Percentiles rank a stretch among this genome's conserved stretches.
These are phyloP conservation scores for Rhododendron molle DNA, from an alignment of 148 eudicot species.

Conservation along the genomic window DNA sequence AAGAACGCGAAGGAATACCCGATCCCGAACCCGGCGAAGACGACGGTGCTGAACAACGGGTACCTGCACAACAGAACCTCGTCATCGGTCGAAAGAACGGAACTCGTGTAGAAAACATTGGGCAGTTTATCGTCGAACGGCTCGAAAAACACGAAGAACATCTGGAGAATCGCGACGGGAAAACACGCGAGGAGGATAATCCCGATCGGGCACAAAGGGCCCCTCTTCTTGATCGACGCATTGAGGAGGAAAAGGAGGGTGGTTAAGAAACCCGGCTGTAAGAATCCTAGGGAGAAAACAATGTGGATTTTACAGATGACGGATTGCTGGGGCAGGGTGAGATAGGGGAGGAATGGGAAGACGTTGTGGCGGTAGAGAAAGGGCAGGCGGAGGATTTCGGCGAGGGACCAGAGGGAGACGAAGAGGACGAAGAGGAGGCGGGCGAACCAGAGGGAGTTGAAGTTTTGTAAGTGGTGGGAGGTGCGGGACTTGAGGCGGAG, in stretches of 20 bases:
- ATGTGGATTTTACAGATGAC: constrained; percentile 44
- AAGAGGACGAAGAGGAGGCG: constrained; percentile 48
- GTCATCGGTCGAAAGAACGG: constrained; percentile 9
- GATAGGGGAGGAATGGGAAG: constrained; percentile 22
- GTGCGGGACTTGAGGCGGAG: constrained; percentile 37
- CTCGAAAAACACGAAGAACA: constrained; percentile 13
- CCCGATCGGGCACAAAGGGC: constrained; percentile 28
- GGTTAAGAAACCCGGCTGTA: constrained; percentile 59
- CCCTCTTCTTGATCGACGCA: constrained; percentile 38
- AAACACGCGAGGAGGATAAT: constrained; percentile 29
- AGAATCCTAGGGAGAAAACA: constrained; percentile 59
- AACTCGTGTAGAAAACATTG: constrained; percentile 23
- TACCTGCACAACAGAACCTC: constrained; percentile 41
- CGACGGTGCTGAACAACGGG: constrained; percentile 36
- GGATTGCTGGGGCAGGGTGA: constrained; percentile 27
- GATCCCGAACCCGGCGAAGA: constrained; percentile 38
- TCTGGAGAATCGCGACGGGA: constrained; percentile 27
- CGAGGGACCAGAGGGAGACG: constrained; percentile 35
- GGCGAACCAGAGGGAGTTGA: constrained; percentile 51
- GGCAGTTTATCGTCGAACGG: constrained; percentile 25
- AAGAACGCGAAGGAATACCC: constrained; percentile 33
- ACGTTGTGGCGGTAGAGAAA: constrained; percentile 22
- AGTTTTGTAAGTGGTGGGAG: constrained; percentile 31
- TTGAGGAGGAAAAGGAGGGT: constrained; percentile 51
- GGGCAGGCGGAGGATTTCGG: constrained; percentile 50